phyloP scores from a whole-genome alignment of 2,329 filamentous ascomycete species.

The Colletotrichum zoysiae region DNA sequence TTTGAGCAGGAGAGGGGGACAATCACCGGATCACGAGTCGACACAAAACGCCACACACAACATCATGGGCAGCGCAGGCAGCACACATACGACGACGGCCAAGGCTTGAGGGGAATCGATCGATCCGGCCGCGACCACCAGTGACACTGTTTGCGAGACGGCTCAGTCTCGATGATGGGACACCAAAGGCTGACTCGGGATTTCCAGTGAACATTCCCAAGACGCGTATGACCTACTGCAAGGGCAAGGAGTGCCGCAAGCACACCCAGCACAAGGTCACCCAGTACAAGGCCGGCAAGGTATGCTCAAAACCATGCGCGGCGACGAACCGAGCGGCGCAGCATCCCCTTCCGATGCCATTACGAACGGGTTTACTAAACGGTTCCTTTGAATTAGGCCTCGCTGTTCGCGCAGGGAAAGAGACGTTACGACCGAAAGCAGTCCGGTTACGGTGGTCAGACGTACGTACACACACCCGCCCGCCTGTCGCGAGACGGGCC shows the following conservation, averaged over 20 bases:
- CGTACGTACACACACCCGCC: constrained; percentile 51
- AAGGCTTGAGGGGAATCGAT: constrained; percentile 5
- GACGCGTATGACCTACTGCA: constrained; percentile 97
- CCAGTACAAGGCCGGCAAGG: constrained; percentile 97
- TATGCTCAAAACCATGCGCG: constrained; percentile 49
- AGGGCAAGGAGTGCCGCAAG: constrained; percentile 93
- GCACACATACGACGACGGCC: background rate
- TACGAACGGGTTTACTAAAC: constrained; percentile 13
- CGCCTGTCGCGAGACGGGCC: background rate
- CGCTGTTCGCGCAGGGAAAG: constrained; percentile 98
- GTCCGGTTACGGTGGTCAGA: constrained; percentile 99
- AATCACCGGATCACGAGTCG: constrained; percentile 1
- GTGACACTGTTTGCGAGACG: constrained; percentile 15
- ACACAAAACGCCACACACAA: background rate
- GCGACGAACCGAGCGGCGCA: constrained; percentile 30
- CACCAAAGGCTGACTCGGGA: constrained; percentile 48
- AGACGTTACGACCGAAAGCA: constrained; percentile 99
- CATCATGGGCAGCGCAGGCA: background rate
- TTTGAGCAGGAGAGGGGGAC: constrained; percentile 21
- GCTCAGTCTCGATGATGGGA: constrained; percentile 10
- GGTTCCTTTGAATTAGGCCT: constrained; percentile 69
- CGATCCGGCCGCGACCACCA: constrained; percentile 31
- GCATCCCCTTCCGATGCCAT: background rate
- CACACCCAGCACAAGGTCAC: constrained; percentile 94
- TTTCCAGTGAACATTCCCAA: constrained; percentile 96